Evolutionary conservation across 768 basidiomycete species (phyloP).

Genomic region (Naganishia randhawae): DNA sequence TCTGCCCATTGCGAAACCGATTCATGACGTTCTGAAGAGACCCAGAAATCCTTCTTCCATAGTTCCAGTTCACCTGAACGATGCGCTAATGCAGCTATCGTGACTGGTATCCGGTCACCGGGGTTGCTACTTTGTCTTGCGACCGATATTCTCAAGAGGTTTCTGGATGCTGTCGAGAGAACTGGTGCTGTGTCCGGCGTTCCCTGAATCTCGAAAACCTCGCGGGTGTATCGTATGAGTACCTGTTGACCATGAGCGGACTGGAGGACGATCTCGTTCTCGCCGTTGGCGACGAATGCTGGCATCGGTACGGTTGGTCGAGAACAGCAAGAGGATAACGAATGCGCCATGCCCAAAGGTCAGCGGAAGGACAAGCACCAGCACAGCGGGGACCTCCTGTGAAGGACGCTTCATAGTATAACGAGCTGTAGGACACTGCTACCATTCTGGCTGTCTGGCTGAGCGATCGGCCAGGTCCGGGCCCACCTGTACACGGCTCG

Average conservation of each 20-base stretch:
- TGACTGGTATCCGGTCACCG: constrained; percentile 3
- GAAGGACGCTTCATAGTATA: no score
- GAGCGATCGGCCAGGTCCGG: neutral
- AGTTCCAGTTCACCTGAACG: constrained; percentile 9
- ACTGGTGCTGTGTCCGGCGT: neutral
- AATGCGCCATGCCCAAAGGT: neutral
- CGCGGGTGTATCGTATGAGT: constrained; percentile 1
- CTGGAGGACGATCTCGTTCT: constrained; percentile 9
- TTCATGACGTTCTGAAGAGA: neutral
- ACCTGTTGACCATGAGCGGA: constrained; percentile 1
- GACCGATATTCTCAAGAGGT: constrained; percentile 3
- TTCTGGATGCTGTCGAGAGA: neutral
- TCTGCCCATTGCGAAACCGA: neutral
- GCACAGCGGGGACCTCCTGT: no score
- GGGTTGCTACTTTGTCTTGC: neutral
- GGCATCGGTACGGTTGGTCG: neutral
- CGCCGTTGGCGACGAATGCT: neutral
- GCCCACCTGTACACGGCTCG: no score
- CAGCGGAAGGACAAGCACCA: no score
- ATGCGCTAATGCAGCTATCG: constrained; percentile 2
- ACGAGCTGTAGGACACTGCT: no score
- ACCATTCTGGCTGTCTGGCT: no score
- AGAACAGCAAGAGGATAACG: neutral
- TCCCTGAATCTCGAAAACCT: neutral
- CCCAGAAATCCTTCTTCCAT: constrained; percentile 18